Evolutionary conservation across 148 eudicot species (phyloP), one percentile per base, ranked within the genome.

Genomic region (Tetragonia tetragonoides): DNA sequence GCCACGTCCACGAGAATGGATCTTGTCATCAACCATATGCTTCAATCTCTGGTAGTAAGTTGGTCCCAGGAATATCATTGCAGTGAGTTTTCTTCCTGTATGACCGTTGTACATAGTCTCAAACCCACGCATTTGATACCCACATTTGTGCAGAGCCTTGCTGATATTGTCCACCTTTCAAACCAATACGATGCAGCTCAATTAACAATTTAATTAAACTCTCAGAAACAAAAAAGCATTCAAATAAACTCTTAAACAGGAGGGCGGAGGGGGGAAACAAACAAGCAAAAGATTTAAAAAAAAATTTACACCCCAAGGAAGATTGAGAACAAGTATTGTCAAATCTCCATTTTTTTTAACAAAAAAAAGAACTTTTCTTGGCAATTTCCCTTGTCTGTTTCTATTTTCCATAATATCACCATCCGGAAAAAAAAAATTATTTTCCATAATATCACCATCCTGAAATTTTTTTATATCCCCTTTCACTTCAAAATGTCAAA

Each of bases 51-150:
- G 99, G 85, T 95, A 95, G 79, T 95, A 95, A 24, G 99, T 95
- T 5, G 99, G 99, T 24, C 99, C 99, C 56, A 95, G 89, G 88
- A 95, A 95, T 79, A 95, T 93, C 97, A 91, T 95, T 37, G 99
- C 87, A 24, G 93, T 72, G 38, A 95, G 90, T 28, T 83, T 85
- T 62, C 98, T 83, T 39, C 99, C 99, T 2, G 99, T 95, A 84
- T 95, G 99, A 54, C 99, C 99, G 54, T 95, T 95, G 77, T 95
- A 95, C 99, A 95, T 95, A 57, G 97, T 95, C 88, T 95, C 99
- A 59, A 84, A 95, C 24, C 99, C 99, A 68, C 99, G 97, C 99
- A 95, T 95, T 79, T 95, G 99, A 78, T 95, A 95, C 39, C 99
- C 99, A 85, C 99, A 95, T 74, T 88, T 95, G 77, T 95, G 99